Conservation (phyloP, 2,329 filamentous ascomycete genomes). For the Sordariomycetes sp. region DNA sequence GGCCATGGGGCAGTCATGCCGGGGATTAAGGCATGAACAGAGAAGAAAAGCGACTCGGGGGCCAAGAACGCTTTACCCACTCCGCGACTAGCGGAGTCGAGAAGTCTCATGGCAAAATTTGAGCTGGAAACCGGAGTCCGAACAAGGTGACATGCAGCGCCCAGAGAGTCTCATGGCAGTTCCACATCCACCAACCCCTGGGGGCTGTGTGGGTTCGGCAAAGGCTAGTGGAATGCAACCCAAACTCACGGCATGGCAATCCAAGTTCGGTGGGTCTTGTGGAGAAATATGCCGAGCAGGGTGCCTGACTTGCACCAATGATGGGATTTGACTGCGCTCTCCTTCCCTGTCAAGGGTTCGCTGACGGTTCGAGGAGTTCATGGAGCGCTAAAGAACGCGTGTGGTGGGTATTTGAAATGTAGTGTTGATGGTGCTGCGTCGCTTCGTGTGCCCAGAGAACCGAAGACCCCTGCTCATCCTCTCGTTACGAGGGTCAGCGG, state of each 20-base stretch:
- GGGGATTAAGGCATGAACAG: not conserved
- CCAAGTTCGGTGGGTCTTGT: not conserved
- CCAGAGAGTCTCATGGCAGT: not conserved
- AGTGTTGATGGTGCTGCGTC: not conserved
- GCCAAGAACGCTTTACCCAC: not conserved
- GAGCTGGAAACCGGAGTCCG: not conserved
- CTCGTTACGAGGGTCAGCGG: not conserved
- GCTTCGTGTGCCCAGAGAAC: not conserved
- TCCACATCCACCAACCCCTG: not conserved
- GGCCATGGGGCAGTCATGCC: not conserved
- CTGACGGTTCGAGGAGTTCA: not conserved
- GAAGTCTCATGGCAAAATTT: not conserved
- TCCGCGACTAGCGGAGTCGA: not conserved
- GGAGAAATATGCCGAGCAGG: not conserved
- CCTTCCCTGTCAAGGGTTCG: no score
- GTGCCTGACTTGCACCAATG: not conserved
- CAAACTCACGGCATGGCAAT: not conserved
- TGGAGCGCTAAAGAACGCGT: not conserved
- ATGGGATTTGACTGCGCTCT: not conserved
- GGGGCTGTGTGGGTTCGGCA: not conserved
- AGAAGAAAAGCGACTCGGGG: not conserved
- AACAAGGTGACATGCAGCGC: not conserved
- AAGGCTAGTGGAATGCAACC: not conserved
- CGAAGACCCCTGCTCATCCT: not conserved
- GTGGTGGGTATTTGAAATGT: not conserved